These are phyloP conservation scores for Suillus paluster DNA, from an alignment of 768 basidiomycete genomes.

Conservation along the genomic window DNA sequence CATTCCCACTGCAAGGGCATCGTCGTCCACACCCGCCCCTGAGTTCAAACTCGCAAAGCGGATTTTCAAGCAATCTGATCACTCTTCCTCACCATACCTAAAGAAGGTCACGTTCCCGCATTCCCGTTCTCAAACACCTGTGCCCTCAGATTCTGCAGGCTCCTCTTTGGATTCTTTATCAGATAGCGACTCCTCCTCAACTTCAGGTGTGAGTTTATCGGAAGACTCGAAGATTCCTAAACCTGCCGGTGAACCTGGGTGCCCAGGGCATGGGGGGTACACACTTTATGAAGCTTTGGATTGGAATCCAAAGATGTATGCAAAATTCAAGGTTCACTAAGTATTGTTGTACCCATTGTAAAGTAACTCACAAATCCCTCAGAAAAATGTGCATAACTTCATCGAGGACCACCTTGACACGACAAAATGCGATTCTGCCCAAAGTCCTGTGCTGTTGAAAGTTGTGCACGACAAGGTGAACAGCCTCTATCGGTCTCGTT, in stretches of 20 bases:
- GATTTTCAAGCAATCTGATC: background rate
- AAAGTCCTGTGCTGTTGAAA: too few species aligned
- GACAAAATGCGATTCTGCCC: too few species aligned
- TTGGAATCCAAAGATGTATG: conserved; percentile 22
- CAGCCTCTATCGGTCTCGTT: conserved; percentile 1
- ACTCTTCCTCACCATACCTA: background rate
- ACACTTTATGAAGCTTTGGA: conserved; percentile 21
- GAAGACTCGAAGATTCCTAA: conserved; percentile 27
- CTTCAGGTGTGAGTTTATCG: background rate
- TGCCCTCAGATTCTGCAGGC: background rate
- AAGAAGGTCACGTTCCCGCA: background rate
- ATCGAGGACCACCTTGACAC: conserved; percentile 14
- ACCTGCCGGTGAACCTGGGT: conserved; percentile 25
- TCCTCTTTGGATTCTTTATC: background rate
- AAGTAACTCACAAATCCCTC: background rate
- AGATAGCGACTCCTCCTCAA: background rate
- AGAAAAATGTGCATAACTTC: conserved; percentile 7
- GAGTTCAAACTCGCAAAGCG: background rate
- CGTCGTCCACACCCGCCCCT: background rate
- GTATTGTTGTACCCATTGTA: background rate
- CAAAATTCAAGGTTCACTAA: conserved; percentile 24
- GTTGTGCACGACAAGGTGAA: too few species aligned
- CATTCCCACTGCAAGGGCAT: too few species aligned
- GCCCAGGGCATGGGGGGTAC: conserved; percentile 29
- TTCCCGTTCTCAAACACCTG: background rate